phyloP scores from a whole-genome alignment of 768 basidiomycete species.

The Pleurotus djamor region DNA sequence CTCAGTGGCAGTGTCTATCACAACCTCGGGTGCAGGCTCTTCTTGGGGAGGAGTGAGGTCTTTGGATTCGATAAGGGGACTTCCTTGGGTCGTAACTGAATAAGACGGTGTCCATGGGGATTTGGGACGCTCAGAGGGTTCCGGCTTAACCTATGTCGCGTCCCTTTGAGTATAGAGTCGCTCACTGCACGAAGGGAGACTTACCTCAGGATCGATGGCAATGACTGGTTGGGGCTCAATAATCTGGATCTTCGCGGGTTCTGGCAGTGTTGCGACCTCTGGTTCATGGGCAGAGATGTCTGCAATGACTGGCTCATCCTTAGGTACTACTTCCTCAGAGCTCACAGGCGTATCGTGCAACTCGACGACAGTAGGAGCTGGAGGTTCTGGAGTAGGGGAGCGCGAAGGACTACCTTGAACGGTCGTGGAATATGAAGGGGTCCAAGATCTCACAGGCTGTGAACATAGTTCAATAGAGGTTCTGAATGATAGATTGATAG shows the following conservation, averaged over 20 bases:
- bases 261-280: background rate
- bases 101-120: constrained; percentile 19
- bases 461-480: background rate
- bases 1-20: background rate
- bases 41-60: background rate
- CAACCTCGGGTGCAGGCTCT: background rate
- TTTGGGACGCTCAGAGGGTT: background rate
- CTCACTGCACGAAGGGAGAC: background rate
- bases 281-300: background rate
- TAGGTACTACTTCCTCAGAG: background rate
- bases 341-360: background rate
- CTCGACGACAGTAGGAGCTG: background rate
- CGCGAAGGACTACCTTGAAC: constrained; percentile 23
- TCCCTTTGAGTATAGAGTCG: background rate
- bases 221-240: background rate
- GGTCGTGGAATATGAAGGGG: constrained; percentile 35
- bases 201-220: background rate
- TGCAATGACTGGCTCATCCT: background rate
- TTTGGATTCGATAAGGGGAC: constrained; percentile 4
- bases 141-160: background rate
- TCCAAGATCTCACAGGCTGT: constrained; percentile 24
- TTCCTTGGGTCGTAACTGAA: constrained; percentile 18
- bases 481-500: background rate
- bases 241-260: background rate
- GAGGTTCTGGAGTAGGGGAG: constrained; percentile 6